These are phyloP conservation scores for Tephrocybe sp. DNA, from an alignment of 768 basidiomycete genomes.

Conservation along the genomic window DNA sequence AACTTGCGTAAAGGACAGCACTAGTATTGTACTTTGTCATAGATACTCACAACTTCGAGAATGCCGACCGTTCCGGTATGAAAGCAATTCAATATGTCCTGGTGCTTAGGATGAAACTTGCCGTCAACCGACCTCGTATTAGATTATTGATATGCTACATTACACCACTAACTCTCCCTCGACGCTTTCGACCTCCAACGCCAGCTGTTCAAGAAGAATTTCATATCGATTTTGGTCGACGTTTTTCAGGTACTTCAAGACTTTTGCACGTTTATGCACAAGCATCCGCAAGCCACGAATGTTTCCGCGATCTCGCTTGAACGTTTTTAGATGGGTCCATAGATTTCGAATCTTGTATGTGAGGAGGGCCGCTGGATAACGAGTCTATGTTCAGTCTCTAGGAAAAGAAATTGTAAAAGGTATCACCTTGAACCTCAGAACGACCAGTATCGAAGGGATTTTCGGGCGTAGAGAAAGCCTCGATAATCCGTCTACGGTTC, in stretches of 20 bases:
- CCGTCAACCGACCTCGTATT: no score
- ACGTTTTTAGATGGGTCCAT: conserved; percentile 68
- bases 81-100: no score
- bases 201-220: conserved; percentile 66
- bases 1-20: no score
- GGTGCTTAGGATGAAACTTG: no score
- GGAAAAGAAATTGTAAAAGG: background rate
- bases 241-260: conserved; percentile 77
- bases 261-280: conserved; percentile 80
- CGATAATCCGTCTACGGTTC: conserved; percentile 78
- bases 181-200: conserved; percentile 75
- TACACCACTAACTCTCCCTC: conserved; percentile 88
- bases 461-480: conserved; percentile 70
- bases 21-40: no score
- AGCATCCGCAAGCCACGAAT: conserved; percentile 74
- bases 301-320: conserved; percentile 76
- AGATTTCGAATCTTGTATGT: conserved; percentile 86
- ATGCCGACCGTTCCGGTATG: no score
- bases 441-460: conserved; percentile 77
- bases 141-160: conserved; percentile 6
- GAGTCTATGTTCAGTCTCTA: background rate
- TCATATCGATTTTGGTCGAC: conserved; percentile 73
- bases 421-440: conserved; percentile 85
- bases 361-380: conserved; percentile 70
- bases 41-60: no score